A percentile compares a stretch with the other conserved stretches of the same genome.
These are phyloP conservation scores for Globisporangium ultimum DNA, from an alignment of 352 stramenopile genomes.

Conservation along the genomic window DNA sequence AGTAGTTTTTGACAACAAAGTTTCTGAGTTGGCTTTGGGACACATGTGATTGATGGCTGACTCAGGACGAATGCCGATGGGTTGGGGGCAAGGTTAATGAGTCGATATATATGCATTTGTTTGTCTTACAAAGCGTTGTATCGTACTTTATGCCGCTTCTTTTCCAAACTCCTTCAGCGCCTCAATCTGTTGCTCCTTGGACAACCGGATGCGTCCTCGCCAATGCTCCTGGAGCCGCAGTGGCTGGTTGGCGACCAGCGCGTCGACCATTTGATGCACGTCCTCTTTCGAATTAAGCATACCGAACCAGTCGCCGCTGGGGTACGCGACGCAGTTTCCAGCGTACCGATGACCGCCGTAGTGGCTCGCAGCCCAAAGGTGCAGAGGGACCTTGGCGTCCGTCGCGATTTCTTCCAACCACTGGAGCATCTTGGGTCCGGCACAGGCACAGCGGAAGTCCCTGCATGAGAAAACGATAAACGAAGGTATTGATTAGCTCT, in stretches of 20 bases:
- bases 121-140: background rate
- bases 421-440: slow-evolving; percentile 59
- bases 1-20: too few relatives aligned
- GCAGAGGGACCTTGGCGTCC: slow-evolving; percentile 23
- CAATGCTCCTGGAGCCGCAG: slow-evolving; percentile 50
- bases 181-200: slow-evolving; percentile 46
- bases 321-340: slow-evolving; percentile 70
- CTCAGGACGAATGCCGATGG: too few relatives aligned
- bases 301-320: slow-evolving; percentile 74
- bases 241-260: slow-evolving; percentile 36
- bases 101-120: background rate
- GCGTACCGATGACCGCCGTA: slow-evolving; percentile 75
- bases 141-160: background rate
- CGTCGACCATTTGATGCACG: slow-evolving; percentile 35
- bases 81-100: too few relatives aligned
- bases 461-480: slow-evolving; percentile 15
- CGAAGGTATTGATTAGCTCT: slow-evolving; percentile 10
- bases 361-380: slow-evolving; percentile 66
- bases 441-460: slow-evolving; percentile 72
- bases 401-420: slow-evolving; percentile 50
- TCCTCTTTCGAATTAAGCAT: slow-evolving; percentile 58
- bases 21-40: too few relatives aligned
- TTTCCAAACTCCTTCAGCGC: slow-evolving; percentile 26
- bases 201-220: slow-evolving; percentile 59
- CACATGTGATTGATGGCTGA: too few relatives aligned